Evolutionary conservation across 2,329 filamentous ascomycete species (phyloP).

Genomic region (Colletotrichum melonis): DNA sequence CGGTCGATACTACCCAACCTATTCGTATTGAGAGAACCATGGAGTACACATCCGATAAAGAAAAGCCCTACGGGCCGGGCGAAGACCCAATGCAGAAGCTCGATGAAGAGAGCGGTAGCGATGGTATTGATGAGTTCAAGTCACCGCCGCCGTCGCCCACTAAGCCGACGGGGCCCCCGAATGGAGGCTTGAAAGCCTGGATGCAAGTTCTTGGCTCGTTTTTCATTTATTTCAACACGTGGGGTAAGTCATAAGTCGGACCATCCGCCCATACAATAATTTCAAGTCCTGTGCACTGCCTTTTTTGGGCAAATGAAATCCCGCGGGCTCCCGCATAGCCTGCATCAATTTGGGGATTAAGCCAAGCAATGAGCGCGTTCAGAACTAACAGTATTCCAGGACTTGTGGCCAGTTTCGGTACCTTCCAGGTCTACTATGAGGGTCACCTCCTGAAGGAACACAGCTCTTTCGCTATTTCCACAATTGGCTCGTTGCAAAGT

Average conservation of each 20-base stretch:
- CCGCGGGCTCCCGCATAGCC: no score
- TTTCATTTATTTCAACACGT: conserved; percentile 61
- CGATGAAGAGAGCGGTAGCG: conserved; percentile 23
- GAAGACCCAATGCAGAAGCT: not conserved
- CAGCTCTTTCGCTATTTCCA: conserved; percentile 47
- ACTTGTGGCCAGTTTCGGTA: conserved; percentile 56
- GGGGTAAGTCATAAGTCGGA: conserved; percentile 27
- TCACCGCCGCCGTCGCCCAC: not conserved
- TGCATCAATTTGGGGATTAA: not conserved
- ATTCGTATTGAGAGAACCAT: not conserved
- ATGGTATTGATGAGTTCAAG: not conserved
- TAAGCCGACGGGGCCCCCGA: conserved; percentile 29
- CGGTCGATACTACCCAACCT: not conserved
- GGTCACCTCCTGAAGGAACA: conserved; percentile 40
- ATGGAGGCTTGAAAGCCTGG: conserved; percentile 55
- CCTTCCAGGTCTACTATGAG: conserved; percentile 65
- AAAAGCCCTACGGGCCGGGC: conserved; percentile 7
- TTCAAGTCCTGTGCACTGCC: not conserved
- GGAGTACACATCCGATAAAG: conserved; percentile 10
- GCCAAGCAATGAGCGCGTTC: conserved; percentile 7
- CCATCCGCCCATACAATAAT: not conserved
- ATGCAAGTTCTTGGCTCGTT: conserved; percentile 58
- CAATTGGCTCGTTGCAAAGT: conserved; percentile 59
- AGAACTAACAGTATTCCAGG: conserved; percentile 45
- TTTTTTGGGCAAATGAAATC: not conserved